phyloP scores from a whole-genome alignment of 2,329 filamentous ascomycete species.

The Sporothrix schenckii region DNA sequence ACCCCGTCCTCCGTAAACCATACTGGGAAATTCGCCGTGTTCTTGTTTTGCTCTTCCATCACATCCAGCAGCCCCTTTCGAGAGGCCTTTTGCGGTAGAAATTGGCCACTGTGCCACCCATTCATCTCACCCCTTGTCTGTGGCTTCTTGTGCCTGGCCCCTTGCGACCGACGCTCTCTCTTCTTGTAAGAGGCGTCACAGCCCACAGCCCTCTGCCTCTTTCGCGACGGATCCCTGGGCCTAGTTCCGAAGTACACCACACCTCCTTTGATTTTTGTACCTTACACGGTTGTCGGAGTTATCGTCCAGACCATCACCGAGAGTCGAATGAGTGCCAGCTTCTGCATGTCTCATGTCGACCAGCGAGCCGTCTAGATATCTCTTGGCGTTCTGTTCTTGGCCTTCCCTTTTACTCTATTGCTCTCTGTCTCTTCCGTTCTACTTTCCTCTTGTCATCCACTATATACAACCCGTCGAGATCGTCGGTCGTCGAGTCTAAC shows the following conservation, averaged over 20 bases:
- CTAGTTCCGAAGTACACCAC: not conserved
- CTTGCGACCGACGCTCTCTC: not conserved
- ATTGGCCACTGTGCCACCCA: not conserved
- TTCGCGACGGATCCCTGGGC: too few relatives aligned
- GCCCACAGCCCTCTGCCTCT: not conserved
- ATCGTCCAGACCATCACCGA: not conserved
- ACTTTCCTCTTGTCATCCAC: not conserved
- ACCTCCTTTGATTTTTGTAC: not conserved
- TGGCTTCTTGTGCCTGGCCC: not conserved
- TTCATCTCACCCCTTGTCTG: slow-evolving; percentile 7
- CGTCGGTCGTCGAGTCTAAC: slow-evolving; percentile 15
- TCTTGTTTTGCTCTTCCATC: not conserved
- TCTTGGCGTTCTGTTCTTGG: not conserved
- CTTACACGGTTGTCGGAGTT: not conserved
- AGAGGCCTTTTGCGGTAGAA: not conserved
- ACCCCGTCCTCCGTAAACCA: not conserved
- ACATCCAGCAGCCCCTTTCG: not conserved
- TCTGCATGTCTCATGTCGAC: slow-evolving; percentile 21
- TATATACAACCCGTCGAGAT: not conserved
- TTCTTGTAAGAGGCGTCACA: not conserved
- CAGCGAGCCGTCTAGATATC: not conserved
- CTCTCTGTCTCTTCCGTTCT: not conserved
- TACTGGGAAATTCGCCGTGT: not conserved
- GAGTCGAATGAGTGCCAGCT: not conserved
- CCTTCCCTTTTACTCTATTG: not conserved